phyloP scores from a whole-genome alignment of 75 land plant species.

The Adiantum capillusveneris region DNA sequence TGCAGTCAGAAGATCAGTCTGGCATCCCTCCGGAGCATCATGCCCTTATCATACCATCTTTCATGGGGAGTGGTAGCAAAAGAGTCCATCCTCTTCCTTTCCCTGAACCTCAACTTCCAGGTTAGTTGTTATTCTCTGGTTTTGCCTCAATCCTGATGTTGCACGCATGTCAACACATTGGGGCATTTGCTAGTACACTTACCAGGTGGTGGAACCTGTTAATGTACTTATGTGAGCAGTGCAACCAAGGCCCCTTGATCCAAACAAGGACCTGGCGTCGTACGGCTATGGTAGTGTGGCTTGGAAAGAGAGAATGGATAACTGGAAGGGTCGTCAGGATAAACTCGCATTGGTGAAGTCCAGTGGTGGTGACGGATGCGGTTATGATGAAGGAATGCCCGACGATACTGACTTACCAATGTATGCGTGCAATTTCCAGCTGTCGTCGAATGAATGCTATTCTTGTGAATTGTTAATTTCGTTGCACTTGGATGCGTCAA shows the following conservation, averaged over 20 bases:
- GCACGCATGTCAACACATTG: not conserved
- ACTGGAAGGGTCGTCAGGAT: constrained; percentile 68
- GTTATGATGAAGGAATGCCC: constrained; percentile 28
- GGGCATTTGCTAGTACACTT: no score
- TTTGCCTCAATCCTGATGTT: not conserved
- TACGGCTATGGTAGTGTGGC: constrained; percentile 94
- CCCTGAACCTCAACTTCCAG: constrained; percentile 46
- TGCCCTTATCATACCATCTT: constrained; percentile 61
- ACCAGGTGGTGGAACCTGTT: not conserved
- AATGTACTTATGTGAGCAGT: constrained; percentile 18
- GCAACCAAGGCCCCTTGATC: constrained; percentile 69
- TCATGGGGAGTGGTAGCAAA: constrained; percentile 49
- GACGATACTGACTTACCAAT: constrained; percentile 73
- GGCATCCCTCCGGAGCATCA: constrained; percentile 67
- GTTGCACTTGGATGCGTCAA: no score
- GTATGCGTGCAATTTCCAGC: constrained; percentile 26
- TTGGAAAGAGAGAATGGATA: constrained; percentile 81
- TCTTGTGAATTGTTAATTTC: not conserved
- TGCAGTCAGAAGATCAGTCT: constrained; percentile 3
- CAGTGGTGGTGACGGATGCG: constrained; percentile 44
- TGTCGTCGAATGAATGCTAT: constrained; percentile 12
- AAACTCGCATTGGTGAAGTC: constrained; percentile 53
- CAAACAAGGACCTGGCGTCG: constrained; percentile 66
- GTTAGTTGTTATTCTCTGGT: constrained; percentile 10
- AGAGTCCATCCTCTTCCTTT: constrained; percentile 63